Percentiles rank a stretch among this genome's conserved stretches.
Evolutionary conservation across 306 rosid genomes (phyloP).

Genomic region (Fagus sylvatica): DNA sequence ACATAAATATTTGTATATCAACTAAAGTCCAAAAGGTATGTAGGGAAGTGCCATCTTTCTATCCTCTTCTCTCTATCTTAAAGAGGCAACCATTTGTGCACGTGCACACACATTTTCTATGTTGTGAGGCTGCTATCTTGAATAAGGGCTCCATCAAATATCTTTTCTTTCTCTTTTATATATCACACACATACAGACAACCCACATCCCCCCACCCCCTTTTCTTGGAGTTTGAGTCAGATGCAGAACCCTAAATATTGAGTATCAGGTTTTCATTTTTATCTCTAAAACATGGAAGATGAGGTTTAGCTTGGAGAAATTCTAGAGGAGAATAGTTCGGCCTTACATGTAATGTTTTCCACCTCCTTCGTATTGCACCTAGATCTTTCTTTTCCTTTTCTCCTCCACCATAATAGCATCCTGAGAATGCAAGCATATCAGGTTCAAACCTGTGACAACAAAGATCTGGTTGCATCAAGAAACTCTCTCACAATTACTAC

Average conservation of each 20-base stretch:
- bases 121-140: background rate
- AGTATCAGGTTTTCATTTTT: constrained; percentile 6
- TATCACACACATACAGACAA: background rate
- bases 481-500: constrained; percentile 20
- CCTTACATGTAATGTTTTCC: constrained; percentile 97
- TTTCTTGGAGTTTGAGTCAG: background rate
- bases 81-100: background rate
- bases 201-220: background rate
- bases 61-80: background rate
- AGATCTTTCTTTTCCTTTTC: constrained; percentile 85
- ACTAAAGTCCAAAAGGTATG: background rate
- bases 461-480: constrained; percentile 18
- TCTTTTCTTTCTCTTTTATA: background rate
- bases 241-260: background rate
- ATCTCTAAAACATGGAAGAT: constrained; percentile 14
- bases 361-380: constrained; percentile 86
- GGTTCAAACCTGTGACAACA: constrained; percentile 78
- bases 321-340: constrained; percentile 20
- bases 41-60: background rate
- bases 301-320: constrained; percentile 1
- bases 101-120: background rate
- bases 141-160: background rate
- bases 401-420: constrained; percentile 98
- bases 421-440: constrained; percentile 99
- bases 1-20: background rate